Conservation (phyloP, 2,329 filamentous ascomycete species). For the Bipolaris zeicola region DNA sequence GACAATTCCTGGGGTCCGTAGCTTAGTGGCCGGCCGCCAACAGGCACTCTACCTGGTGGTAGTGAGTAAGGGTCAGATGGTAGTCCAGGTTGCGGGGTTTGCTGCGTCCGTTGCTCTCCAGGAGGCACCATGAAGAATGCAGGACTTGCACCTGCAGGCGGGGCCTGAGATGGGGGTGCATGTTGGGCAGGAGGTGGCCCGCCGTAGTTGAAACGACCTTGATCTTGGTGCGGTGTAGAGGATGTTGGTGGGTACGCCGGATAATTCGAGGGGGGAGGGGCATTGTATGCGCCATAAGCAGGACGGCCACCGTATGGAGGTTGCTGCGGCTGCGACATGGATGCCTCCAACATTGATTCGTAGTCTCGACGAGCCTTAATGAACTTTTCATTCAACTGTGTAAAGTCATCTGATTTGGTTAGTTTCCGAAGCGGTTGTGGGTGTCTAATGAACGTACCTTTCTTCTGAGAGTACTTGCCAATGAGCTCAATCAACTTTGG, state of each 20-base stretch:
- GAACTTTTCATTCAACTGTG: slow-evolving; percentile 98
- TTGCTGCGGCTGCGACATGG: slow-evolving; percentile 92
- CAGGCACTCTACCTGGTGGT: slow-evolving; percentile 44
- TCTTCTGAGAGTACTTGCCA: slow-evolving; percentile 99
- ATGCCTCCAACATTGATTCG: slow-evolving; percentile 91
- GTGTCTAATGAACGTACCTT: slow-evolving; percentile 63
- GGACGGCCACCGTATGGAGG: slow-evolving; percentile 74
- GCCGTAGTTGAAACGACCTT: slow-evolving; percentile 35
- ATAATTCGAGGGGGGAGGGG: slow-evolving; percentile 38
- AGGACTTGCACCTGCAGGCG: slow-evolving; percentile 43
- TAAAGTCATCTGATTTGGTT: slow-evolving; percentile 80
- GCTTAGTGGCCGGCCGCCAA: slow-evolving; percentile 44
- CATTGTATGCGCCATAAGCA: slow-evolving; percentile 41
- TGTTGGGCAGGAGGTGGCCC: slow-evolving; percentile 39
- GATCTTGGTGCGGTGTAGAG: slow-evolving; percentile 43
- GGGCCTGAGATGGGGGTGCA: slow-evolving; percentile 46
- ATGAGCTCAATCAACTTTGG: slow-evolving; percentile 98
- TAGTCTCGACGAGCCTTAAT: slow-evolving; percentile 98
- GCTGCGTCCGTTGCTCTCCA: slow-evolving; percentile 36
- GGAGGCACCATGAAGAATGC: slow-evolving; percentile 50
- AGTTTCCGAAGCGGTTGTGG: background rate
- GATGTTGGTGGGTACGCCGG: slow-evolving; percentile 42
- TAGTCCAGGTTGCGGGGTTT: slow-evolving; percentile 37
- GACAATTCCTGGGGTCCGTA: slow-evolving; percentile 55
- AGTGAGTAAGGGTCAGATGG: slow-evolving; percentile 47